Evolutionary conservation across 2,329 filamentous ascomycete species (phyloP), one percentile per base, ranked within the genome.

Genomic region (Paraconiothyrium sp.): DNA sequence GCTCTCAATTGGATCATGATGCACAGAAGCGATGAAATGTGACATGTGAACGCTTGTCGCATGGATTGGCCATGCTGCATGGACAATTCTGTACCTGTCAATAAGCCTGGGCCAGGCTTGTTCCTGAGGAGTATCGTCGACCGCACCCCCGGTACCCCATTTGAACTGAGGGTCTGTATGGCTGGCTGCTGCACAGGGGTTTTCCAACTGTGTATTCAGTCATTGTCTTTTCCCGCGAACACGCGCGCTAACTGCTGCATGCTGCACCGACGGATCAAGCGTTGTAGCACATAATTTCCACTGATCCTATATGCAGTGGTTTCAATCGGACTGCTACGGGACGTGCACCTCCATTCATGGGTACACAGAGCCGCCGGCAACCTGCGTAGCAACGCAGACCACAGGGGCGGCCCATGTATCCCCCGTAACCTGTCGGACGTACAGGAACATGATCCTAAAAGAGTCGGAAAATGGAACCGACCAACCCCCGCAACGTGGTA

Each of bases 371-470:
- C 41, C 54, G 30, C 32, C 43, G 41, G 54, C 41, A 16, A 56
- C 32, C 30, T 56, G 54, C 54, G 44, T 54, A 37, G 9, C 39
- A 43, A 43, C 14, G 54, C 30, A n/a, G 54, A 37, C 9, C 32
- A 56, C 54, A 55, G 39, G 52, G 52, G 27, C 41, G 9, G 35
- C 41, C 51, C 41, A 55, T 46, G 52, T n/a, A 9, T 35, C 10
- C n/a, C 6, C 49, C 49, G 34, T 52, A 52, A 41, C 16, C 41
- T 3, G 20, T 30, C 24, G 37, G 22, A 24, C 32, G 22, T 41
- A 46, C 9, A 43, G 39, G 24, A 13, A 55, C 14, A 35, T 35
- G 20, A 16, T n/a, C n/a, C 16, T n/a, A 41, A 16, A 41, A 5
- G 50, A 8, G 10, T n/a, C 16, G n/a, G 14, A 9, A 22, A 46